Base-by-base conservation (phyloP, 176 grass and related monocot species). In the Phoenix roebelenii region DNA sequence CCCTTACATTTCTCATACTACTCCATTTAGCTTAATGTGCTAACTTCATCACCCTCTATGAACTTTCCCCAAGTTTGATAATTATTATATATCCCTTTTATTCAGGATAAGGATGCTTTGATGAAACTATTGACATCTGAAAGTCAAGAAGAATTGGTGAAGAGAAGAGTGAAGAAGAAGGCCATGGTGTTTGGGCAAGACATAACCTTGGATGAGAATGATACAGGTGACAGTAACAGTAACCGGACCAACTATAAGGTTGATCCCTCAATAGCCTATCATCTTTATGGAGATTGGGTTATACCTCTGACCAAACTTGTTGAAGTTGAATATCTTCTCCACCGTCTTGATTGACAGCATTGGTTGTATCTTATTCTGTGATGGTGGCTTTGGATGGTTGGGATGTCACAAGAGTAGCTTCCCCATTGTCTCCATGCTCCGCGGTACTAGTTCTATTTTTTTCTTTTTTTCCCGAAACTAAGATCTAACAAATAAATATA, bases 181-280 rank as follows among this genome's bases (percentile, higher is more conserved):
- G 70, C 70, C 19, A 63, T 5, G 50, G 70, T 73, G 26, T 73
- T 73, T 24, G 70, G 70, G 51, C 59, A 73, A 73, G n/a, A 63
- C 48, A 59, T 73, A 39, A 63, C 4, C 4, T 7, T 73, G 4
- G 59, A 15, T 54, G 39, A 54, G 18, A 18, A 12, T 16, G 25
- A 44, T 15, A 52, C 5, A 1, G 20, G 61, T 23, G 22, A 23
- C 18, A 39, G 30, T 10, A 18, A 54, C 4, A 49, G 50, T 19
- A 55, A 6, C 18, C 26, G 4, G 3, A 1, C 51, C 4, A 12
- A 15, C 1, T 73, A 73, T 17, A 73, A 73, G 51, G 50, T 73
- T 19, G 59, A 73, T 73, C 70, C 70, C 9, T 16, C 18, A 6
- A 50, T 73, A 12, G 59, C 55, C 17, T 73, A 63, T 25, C 4